phyloP scores from a whole-genome alignment of 345 rosid species.

The Erodium maritimum region DNA sequence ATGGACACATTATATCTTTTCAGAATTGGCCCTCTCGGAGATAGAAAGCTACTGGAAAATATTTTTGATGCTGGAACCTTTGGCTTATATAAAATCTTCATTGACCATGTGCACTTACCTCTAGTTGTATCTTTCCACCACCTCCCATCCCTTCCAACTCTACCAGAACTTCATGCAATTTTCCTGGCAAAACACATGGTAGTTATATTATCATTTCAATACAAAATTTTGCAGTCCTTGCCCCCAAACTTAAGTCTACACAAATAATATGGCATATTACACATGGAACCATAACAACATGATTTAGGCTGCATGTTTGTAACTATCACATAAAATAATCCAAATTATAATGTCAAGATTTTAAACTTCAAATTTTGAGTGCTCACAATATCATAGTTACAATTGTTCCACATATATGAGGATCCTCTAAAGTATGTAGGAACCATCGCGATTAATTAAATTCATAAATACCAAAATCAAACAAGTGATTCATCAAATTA shows the following conservation, averaged over 20 bases:
- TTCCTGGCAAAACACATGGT: conserved; percentile 35
- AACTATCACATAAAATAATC: background rate
- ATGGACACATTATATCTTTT: background rate
- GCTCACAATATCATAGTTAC: background rate
- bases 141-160: conserved; percentile 97
- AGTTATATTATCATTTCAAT: conserved; percentile 1
- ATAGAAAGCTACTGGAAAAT: conserved; percentile 2
- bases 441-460: background rate
- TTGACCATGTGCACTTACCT: conserved; percentile 39
- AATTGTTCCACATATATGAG: background rate
- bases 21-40: background rate
- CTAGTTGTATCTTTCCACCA: conserved; percentile 77
- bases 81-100: background rate
- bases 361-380: background rate
- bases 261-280: background rate
- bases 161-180: conserved; percentile 47
- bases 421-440: background rate
- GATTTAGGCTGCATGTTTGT: background rate
- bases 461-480: background rate
- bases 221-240: conserved; percentile 1
- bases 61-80: background rate
- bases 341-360: background rate
- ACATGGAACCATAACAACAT: background rate
- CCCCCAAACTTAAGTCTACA: background rate
- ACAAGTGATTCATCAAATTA: background rate